Conservation (phyloP, 345 rosid species). For the Camelina sativa region DNA sequence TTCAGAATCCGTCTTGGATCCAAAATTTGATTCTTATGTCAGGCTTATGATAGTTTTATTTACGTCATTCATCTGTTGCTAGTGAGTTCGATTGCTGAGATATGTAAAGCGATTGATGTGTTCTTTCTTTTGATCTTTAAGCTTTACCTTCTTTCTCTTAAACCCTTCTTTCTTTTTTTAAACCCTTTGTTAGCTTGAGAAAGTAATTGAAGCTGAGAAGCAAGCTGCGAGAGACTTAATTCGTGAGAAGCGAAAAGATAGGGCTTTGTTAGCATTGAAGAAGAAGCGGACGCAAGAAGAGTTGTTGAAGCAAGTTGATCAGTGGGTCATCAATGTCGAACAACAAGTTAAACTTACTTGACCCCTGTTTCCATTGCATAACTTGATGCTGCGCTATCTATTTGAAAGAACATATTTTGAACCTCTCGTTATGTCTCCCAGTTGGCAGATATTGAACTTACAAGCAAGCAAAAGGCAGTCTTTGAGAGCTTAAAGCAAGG, state of each 20-base stretch:
- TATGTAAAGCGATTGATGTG: background rate
- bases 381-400: background rate
- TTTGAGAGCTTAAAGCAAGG: constrained; percentile 93
- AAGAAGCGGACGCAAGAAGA: constrained; percentile 96
- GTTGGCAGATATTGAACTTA: constrained; percentile 93
- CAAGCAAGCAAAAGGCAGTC: constrained; percentile 95
- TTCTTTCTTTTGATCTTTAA: background rate
- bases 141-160: background rate
- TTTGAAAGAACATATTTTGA: background rate
- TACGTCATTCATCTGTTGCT: background rate
- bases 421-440: constrained; percentile 39
- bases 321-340: constrained; percentile 94
- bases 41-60: background rate
- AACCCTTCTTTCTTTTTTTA: background rate
- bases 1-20: background rate
- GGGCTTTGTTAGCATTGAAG: constrained; percentile 92
- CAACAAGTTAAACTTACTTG: constrained; percentile 68
- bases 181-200: constrained; percentile 58
- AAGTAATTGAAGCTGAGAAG: constrained; percentile 88
- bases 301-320: constrained; percentile 84
- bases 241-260: constrained; percentile 81
- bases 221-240: constrained; percentile 87
- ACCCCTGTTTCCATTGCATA: background rate
- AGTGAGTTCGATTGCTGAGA: constrained; percentile 5
- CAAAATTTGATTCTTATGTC: background rate